Evolutionary conservation across 805 yeast species (phyloP), one percentile per base, ranked within the genome.

Genomic region (Osmozyma mogii): DNA sequence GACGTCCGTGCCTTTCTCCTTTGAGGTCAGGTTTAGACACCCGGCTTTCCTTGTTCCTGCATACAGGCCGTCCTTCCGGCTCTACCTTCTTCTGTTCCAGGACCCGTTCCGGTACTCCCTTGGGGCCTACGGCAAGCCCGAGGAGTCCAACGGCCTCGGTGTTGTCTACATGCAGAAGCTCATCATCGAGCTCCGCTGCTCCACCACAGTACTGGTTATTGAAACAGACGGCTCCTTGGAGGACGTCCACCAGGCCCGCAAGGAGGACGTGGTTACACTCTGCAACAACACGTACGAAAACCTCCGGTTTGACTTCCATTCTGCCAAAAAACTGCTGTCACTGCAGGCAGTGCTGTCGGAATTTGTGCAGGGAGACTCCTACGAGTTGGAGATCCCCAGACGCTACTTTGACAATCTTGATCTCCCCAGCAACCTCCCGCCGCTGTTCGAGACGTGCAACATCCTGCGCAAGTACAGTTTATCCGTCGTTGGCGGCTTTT

Each of bases 361-460:
- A 9, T 25, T 17, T 18, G 25, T 30, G 1, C 38, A 36, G 5
- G 31, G 34, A 5, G 29, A 29, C 22, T 29, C 49, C 15, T 61
- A 56, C 41, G 73, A 69, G 36, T 36, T 67, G n/a, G 71, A 64
- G 34, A 57, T 70, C 12, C 73, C 75, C 1, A 37, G 36, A 14
- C 43, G 53, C 26, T 47, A 60, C 32, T 67, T 56, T 35, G 40
- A 53, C 15, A 60, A 58, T 36, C 62, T 72, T 24, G 46, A 54
- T 3, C 37, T 72, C 11, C 78, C 81, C 0, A 65, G 61, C 26
- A 41, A 58, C 24, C 51, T 70, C 4, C 54, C 75, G 2, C 82
- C 84, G 2, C 50, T 70, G 12, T 78, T 79, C 47, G 50, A 46
- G 15, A 65, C 76, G 4, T 75, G 83, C 43, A 76, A 75, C 42